These are phyloP conservation scores for Geranium brycei DNA, from an alignment of 345 rosid species.

Conservation along the genomic window DNA sequence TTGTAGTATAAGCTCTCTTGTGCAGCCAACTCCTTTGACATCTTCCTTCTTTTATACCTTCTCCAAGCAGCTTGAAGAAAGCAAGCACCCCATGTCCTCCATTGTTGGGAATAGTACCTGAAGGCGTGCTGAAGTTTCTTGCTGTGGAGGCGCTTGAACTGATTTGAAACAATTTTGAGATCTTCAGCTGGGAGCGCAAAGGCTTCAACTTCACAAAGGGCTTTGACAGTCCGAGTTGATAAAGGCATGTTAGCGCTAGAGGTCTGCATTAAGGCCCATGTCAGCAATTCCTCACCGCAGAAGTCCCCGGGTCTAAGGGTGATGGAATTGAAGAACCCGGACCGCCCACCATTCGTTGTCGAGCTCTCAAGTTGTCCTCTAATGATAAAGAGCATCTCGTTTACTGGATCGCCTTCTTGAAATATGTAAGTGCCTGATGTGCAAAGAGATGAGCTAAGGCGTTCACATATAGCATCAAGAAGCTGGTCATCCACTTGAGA, in stretches of 20 bases:
- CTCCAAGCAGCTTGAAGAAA: constrained; percentile 82
- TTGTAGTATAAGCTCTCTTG: constrained; percentile 30
- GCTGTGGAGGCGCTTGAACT: constrained; percentile 89
- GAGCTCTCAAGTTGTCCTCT: constrained; percentile 89
- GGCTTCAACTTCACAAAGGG: constrained; percentile 78
- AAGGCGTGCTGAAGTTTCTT: constrained; percentile 81
- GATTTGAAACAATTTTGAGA: constrained; percentile 67
- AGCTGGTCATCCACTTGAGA: constrained; percentile 92
- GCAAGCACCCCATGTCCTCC: constrained; percentile 90
- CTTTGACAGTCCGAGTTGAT: constrained; percentile 65
- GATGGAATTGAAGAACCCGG: constrained; percentile 84
- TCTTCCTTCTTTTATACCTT: constrained; percentile 43
- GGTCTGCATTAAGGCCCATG: constrained; percentile 92
- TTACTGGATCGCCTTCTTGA: constrained; percentile 79
- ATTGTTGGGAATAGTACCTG: constrained; percentile 88
- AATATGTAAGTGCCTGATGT: constrained; percentile 58
- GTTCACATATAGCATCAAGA: constrained; percentile 83
- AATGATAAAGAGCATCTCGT: constrained; percentile 82
- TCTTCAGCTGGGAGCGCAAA: constrained; percentile 79
- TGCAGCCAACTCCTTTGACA: constrained; percentile 39
- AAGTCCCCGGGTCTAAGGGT: constrained; percentile 79
- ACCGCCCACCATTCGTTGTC: constrained; percentile 81
- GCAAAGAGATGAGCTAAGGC: constrained; percentile 60
- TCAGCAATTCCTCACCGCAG: constrained; percentile 82
- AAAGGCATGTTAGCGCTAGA: constrained; percentile 48